Evolutionary conservation across 148 eudicot species (phyloP).

Genomic region (Rhododendron williamsianum): DNA sequence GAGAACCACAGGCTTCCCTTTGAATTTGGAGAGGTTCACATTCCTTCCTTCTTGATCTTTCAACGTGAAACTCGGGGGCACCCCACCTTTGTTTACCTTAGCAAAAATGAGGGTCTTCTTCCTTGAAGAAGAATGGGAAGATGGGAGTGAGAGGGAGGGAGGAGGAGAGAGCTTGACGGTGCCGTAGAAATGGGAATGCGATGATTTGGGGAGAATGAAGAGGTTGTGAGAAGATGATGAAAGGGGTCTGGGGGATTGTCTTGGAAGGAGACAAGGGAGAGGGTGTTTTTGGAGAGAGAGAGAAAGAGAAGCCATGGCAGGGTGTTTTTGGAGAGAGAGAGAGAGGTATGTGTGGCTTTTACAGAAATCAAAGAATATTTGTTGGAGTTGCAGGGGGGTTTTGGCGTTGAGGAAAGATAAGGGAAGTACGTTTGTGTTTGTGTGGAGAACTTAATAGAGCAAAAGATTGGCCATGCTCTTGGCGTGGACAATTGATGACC

Average conservation of each 20-base stretch:
- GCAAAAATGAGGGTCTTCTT: slow-evolving; percentile 35
- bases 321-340: neutral
- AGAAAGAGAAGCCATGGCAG: slow-evolving; percentile 52
- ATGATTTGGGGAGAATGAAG: slow-evolving; percentile 37
- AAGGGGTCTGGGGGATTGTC: slow-evolving; percentile 38
- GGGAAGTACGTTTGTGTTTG: no score
- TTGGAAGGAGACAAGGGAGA: slow-evolving; percentile 34
- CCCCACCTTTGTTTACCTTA: slow-evolving; percentile 74
- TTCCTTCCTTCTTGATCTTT: slow-evolving; percentile 85
- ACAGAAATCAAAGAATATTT: neutral
- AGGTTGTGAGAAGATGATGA: slow-evolving; percentile 17
- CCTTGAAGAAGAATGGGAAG: slow-evolving; percentile 19
- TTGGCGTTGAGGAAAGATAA: no score
- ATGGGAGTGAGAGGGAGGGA: slow-evolving; percentile 29
- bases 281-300: slow-evolving; percentile 44
- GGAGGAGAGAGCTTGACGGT: slow-evolving; percentile 39
- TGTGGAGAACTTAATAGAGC: no score
- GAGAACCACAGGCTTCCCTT: slow-evolving; percentile 87
- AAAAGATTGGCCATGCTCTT: neutral
- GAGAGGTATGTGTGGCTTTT: neutral
- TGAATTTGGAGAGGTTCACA: slow-evolving; percentile 81
- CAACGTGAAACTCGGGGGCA: slow-evolving; percentile 67
- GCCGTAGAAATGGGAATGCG: slow-evolving; percentile 54
- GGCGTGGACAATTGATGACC: slow-evolving; percentile 25
- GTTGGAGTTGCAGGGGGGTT: neutral